Evolutionary conservation across 1,284 basidiomycete species (phyloP), one percentile per base, ranked within the genome.

Genomic region (Puccinia triticina): DNA sequence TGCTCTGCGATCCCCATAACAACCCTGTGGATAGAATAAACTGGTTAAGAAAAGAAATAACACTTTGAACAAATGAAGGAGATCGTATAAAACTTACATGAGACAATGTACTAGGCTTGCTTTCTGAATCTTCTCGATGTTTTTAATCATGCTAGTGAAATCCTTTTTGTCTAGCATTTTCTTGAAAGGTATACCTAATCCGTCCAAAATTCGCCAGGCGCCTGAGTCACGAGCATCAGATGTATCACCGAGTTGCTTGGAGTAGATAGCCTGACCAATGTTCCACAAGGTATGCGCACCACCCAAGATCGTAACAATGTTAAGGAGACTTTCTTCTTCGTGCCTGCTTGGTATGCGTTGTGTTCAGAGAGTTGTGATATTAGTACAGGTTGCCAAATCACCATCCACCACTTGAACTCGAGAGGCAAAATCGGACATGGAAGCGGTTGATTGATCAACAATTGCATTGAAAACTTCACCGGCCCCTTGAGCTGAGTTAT

Each of bases 81-180:
- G n/a, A n/a, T n/a, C n/a, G n/a, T n/a, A 7, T n/a, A n/a, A n/a
- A n/a, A n/a, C 67, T 71, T 23, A 71, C 37, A 71, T 23, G 1
- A 26, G 5, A 26, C 67, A 71, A 26, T 71, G 43, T 2, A 50
- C 8, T 2, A 71, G 26, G 5, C 40, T 16, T 11, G 37, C 67
- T 16, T 71, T 26, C 8, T 71, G 67, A 14, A 71, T 71, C 26
- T 29, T 46, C 67, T 71, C 67, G 48, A 71, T 50, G 16, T 71
- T 37, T 3, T 10, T 26, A 11, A 71, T 37, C 67, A 71, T 71
- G 2, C 46, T 11, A 8, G 40, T 71, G 32, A 37, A 75, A 34
- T 75, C 73, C n/a, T 75, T 75, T 34, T 75, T 75, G 10, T 50
- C 34, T n/a, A 59, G 26, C 21, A 50, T 50, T 34, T 75, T 75